Evolutionary conservation across 148 eudicot species (phyloP), one percentile per base, ranked within the genome.

Genomic region (Hydrangea macrophylla): DNA sequence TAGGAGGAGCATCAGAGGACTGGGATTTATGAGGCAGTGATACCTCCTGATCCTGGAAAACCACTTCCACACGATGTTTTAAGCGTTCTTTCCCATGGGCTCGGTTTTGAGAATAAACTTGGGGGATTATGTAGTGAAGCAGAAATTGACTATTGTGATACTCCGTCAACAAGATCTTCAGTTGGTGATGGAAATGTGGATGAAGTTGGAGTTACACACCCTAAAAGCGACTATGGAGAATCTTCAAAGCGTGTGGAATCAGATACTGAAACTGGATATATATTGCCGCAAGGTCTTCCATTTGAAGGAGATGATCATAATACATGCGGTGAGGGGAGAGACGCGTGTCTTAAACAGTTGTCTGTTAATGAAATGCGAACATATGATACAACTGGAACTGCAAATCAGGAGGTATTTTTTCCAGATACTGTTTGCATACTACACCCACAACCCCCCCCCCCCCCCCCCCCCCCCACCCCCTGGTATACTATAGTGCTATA

Each of bases 1-100:
- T 67, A 85, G 97, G 98, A 90, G 82, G 97, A 95, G 68, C 78
- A 84, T 72, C 86, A 82, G 75, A 83, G 90, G 78, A 87, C 75
- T 76, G 94, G 97, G 60, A 59, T 83, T 65, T 81, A 79, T 77
- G 90, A 75, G 45, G 71, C 67, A 40, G 78, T 76, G 31, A 67
- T 79, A 18, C 79, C 78, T 64, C 62, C 70, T 74, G 88, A 75
- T 74, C 79, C 88, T 76, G 83, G 80, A 51, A 89, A 86, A 78
- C 97, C 96, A 36, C 71, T 28, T 55, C 88, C 96, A 51, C 64
- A 78, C 73, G 81, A 87, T 83, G 90, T 85, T 64, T 71, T 95
- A 54, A 85, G 72, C 79, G 71, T 74, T 70, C 76, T 95, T 26
- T 81, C 84, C 18, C 45, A 77, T 74, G 78, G 81, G 62, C 67